These are phyloP conservation scores for Didymella sp. DNA, from an alignment of 2,329 filamentous ascomycete species.

Conservation along the genomic window DNA sequence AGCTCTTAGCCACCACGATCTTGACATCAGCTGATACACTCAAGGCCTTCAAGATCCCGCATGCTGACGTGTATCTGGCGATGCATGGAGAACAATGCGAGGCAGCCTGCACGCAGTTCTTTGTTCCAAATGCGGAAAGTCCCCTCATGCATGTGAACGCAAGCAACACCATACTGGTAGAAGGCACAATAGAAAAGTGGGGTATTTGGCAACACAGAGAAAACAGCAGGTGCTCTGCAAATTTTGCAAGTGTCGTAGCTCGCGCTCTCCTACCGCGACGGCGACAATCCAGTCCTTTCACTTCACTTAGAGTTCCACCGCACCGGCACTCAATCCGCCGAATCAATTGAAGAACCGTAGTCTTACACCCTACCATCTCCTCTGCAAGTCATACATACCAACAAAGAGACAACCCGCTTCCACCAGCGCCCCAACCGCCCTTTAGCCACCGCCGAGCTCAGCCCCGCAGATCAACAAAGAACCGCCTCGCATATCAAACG, in stretches of 20 bases:
- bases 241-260: not conserved
- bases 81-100: not conserved
- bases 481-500: not conserved
- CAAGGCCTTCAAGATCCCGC: not conserved
- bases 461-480: slow-evolving; percentile 3
- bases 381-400: not conserved
- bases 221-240: not conserved
- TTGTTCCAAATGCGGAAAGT: slow-evolving; percentile 33
- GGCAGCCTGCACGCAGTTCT: slow-evolving; percentile 12
- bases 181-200: slow-evolving; percentile 3
- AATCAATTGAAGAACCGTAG: not conserved
- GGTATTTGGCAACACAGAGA: not conserved
- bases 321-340: not conserved
- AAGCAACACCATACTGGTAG: not conserved
- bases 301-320: not conserved
- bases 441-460: not conserved
- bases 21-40: not conserved
- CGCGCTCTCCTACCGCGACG: not conserved
- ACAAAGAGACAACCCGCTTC: not conserved
- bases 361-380: not conserved
- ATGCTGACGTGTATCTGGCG: not conserved
- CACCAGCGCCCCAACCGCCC: not conserved
- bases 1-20: not conserved
- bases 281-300: not conserved
- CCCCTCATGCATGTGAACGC: slow-evolving; percentile 1